Percentiles rank a stretch among this genome's conserved stretches.
Conservation (phyloP, 2,329 filamentous ascomycete genomes). For the Dactylellina drechsleri region DNA sequence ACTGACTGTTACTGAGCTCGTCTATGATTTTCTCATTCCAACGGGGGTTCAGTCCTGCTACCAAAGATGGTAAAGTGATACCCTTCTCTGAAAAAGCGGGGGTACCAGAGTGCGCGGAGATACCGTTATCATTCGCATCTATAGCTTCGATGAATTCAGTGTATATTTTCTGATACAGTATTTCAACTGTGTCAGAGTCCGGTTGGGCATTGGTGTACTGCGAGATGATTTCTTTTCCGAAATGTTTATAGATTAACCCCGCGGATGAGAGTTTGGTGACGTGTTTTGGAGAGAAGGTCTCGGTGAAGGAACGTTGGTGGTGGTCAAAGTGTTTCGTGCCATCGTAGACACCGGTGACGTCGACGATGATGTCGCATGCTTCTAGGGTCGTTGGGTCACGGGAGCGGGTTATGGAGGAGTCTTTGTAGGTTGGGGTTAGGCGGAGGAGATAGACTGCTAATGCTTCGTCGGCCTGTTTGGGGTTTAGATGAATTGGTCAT, state of each 20-base stretch:
- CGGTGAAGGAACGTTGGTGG: conserved; percentile 90
- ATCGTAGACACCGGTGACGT: conserved; percentile 96
- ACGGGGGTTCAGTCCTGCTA: conserved; percentile 80
- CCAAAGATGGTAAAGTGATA: conserved; percentile 84
- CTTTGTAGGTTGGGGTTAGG: conserved; percentile 80
- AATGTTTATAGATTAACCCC: conserved; percentile 94
- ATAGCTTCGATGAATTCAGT: conserved; percentile 93
- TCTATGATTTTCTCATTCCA: conserved; percentile 77
- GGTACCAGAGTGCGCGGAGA: conserved; percentile 76
- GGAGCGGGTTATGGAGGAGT: conserved; percentile 81
- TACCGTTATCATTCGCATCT: conserved; percentile 97
- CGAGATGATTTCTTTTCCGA: conserved; percentile 84
- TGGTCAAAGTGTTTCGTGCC: conserved; percentile 87
- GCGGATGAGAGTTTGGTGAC: conserved; percentile 91
- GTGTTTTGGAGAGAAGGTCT: conserved; percentile 81
- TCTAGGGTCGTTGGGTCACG: conserved; percentile 82
- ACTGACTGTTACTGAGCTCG: conserved; percentile 80
- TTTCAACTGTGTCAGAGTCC: conserved; percentile 73
- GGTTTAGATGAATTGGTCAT: not conserved
- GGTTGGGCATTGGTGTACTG: conserved; percentile 70
- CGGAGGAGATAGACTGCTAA: conserved; percentile 96
- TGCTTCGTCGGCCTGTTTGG: conserved; percentile 80
- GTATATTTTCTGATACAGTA: conserved; percentile 90
- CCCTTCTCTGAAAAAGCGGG: conserved; percentile 85
- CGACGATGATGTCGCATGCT: conserved; percentile 92